Base-by-base conservation (phyloP, 768 basidiomycete species). In the Termitomyces sp. region DNA sequence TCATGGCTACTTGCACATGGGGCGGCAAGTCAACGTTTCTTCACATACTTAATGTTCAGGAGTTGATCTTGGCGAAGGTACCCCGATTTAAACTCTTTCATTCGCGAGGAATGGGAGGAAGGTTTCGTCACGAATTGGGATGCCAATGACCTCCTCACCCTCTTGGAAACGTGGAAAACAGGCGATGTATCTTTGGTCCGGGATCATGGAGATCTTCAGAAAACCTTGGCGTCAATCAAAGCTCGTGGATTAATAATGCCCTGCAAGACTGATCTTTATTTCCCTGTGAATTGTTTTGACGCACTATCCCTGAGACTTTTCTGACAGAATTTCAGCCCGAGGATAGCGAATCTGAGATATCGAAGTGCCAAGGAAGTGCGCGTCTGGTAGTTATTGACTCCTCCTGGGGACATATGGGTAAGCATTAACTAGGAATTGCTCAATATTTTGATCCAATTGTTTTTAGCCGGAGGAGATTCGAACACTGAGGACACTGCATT, bases 231-330 rank as follows among this genome's bases (percentile, higher is more conserved):
- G 2, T 65, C 63, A 18, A 79, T 83, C 68, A 77, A 76, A 59
- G 80, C 81, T 3, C 78, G 73, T 56, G 82, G 81, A 3, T 61
- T 84, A 44, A 76, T 84, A 48, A 81, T 84, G 80, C 82, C 83
- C 4, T 78, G 76, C 61, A 82, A 80, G 70, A 83, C 80, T 1
- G 83, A 84, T 60, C 65, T 85, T 40, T 83, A 83, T 65, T 84
- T 85, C 66, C 72, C 83, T 20, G 80, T 81, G 54, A 45, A 44
- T n/a, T 22, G 26, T 32, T 5, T 20, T 28, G 11, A 28, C 16
- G 50, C 13, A n/a, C 55, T 38, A 68, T 61, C 45, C 43, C 22
- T 2, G 7, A 33, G 8, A 48, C 18, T 20, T 26, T 4, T 47
- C 43, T 44, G 22, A 32, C 20, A 36, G 28, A 53, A 20, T 58